Conservation (phyloP, 176 grass and related monocot species). For the Triticum turgidum region DNA sequence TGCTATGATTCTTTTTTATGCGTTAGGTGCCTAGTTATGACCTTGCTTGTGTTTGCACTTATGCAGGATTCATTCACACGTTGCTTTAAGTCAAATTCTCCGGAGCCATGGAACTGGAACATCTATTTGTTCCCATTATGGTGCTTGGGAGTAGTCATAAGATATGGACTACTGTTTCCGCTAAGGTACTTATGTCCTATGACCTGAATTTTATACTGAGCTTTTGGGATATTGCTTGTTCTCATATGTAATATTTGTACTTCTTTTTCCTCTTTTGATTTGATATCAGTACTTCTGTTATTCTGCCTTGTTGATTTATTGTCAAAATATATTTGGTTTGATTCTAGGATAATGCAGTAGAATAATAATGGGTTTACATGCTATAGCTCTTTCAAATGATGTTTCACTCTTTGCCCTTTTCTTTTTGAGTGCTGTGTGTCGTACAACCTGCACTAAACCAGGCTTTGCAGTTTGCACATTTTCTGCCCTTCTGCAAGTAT, state of each 20-base stretch:
- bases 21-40: conserved; percentile 9
- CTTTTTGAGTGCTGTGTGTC: not conserved
- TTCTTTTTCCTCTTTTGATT: not conserved
- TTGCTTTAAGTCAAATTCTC: conserved; percentile 98
- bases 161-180: conserved; percentile 94
- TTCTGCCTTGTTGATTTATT: conserved; percentile 2
- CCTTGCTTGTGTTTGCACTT: conserved; percentile 19
- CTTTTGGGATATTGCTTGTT: not conserved
- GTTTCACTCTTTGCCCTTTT: conserved; percentile 5
- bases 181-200: conserved; percentile 50
- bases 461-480: not conserved
- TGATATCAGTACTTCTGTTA: not conserved
- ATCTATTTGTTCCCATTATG: conserved; percentile 98
- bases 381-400: not conserved
- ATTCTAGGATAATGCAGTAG: not conserved
- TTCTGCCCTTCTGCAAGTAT: not conserved
- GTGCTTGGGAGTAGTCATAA: conserved; percentile 84
- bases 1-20: not conserved
- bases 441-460: not conserved
- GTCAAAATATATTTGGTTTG: not conserved
- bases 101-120: conserved; percentile 99
- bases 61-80: conserved; percentile 95
- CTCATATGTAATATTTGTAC: not conserved
- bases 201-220: not conserved
- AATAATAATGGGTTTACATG: not conserved